Evolutionary conservation across 2,329 filamentous ascomycete species (phyloP).

Genomic region (Colletotrichum salicis): DNA sequence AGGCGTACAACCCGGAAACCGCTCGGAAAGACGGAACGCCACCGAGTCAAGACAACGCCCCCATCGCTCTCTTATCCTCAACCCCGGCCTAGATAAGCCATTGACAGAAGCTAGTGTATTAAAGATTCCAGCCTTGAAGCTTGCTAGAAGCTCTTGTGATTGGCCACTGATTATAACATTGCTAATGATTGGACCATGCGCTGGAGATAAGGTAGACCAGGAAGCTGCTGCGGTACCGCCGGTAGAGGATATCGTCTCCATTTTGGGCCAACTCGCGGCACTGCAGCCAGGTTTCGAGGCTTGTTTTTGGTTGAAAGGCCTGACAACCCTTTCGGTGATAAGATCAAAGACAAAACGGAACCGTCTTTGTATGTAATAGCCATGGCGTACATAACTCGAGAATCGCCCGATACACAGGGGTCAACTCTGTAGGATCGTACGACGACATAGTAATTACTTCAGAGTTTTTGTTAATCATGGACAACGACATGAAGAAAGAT

Average conservation of each 20-base stretch:
- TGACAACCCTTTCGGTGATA: constrained; percentile 6
- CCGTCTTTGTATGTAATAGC: constrained; percentile 1
- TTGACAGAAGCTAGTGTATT: not conserved
- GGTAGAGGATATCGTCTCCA: constrained; percentile 8
- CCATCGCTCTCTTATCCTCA: constrained; percentile 20
- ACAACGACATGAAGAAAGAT: constrained; percentile 28
- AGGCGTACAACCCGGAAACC: not conserved
- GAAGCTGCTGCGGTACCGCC: not conserved
- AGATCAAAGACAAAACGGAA: not conserved
- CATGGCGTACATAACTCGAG: constrained; percentile 24
- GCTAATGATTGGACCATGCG: constrained; percentile 23
- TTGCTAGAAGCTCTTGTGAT: constrained; percentile 7
- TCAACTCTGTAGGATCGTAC: not conserved
- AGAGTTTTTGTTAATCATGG: constrained; percentile 7
- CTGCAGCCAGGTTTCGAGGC: not conserved
- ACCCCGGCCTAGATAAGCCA: constrained; percentile 22
- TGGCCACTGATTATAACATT: constrained; percentile 15
- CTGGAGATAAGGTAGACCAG: constrained; percentile 17
- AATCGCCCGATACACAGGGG: constrained; percentile 12
- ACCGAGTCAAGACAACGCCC: constrained; percentile 4
- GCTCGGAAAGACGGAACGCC: constrained; percentile 4
- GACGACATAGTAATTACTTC: constrained; percentile 3
- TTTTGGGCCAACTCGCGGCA: not conserved
- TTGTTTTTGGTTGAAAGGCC: not conserved
- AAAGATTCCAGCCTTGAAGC: not conserved